These are phyloP conservation scores for Talaromyces amestolkiae DNA, from an alignment of 2,329 filamentous ascomycete genomes.

Conservation along the genomic window DNA sequence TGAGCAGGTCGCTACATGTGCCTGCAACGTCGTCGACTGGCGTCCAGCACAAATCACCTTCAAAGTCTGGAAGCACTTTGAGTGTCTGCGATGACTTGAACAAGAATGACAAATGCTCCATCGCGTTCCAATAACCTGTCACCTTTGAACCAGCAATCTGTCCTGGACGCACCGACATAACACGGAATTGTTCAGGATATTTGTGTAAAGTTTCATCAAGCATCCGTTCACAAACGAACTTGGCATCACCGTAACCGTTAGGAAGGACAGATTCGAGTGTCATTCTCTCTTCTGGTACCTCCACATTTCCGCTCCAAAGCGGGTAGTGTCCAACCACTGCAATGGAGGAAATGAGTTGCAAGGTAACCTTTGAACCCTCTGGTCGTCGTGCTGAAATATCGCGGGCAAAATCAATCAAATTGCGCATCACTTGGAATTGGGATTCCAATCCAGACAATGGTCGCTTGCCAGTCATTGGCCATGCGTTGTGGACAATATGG, in stretches of 20 bases:
- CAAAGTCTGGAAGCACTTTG: constrained; percentile 41
- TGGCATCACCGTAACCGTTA: constrained; percentile 55
- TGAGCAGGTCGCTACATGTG: constrained; percentile 35
- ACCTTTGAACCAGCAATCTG: constrained; percentile 54
- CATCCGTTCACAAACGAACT: constrained; percentile 52
- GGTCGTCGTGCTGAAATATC: constrained; percentile 28
- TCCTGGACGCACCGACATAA: constrained; percentile 48
- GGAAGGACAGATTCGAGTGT: constrained; percentile 42
- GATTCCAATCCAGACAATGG: constrained; percentile 24
- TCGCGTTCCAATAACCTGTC: constrained; percentile 56
- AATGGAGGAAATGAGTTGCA: constrained; percentile 47
- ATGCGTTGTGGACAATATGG: constrained; percentile 43
- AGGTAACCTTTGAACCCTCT: constrained; percentile 28
- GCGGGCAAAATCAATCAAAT: constrained; percentile 49
- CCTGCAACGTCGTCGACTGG: constrained; percentile 46
- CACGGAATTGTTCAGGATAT: constrained; percentile 44
- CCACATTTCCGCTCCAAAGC: constrained; percentile 23
- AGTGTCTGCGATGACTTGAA: constrained; percentile 52
- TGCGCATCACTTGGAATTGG: constrained; percentile 47
- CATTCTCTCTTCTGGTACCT: constrained; percentile 47
- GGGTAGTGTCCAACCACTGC: constrained; percentile 38
- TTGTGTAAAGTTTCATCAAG: constrained; percentile 49
- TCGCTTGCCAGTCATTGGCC: constrained; percentile 28
- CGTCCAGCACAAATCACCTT: constrained; percentile 46
- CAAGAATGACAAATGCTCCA: constrained; percentile 52